Conservation (phyloP, 1,284 basidiomycete species). For the Trichosporon coremiiforme region DNA sequence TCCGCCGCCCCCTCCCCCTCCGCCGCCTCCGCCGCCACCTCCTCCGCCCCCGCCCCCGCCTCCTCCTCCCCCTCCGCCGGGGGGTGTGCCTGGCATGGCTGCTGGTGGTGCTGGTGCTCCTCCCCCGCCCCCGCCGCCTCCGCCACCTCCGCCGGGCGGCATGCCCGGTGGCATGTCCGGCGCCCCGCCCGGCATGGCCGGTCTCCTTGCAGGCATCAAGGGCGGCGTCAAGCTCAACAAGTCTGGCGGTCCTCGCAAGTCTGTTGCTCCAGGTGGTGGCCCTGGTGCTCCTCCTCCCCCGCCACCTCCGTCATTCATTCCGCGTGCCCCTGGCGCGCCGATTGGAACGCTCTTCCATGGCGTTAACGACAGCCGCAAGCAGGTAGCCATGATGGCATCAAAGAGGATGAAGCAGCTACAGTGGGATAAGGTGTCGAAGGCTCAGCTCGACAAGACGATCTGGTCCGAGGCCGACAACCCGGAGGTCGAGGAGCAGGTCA, state of each 20-base stretch:
- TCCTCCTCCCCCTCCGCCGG: too few relatives aligned
- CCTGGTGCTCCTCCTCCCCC: conserved; percentile 24
- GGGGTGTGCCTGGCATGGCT: too few relatives aligned
- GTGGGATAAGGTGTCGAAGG: conserved; percentile 94
- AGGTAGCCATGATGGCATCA: conserved; percentile 78
- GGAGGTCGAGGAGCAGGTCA: conserved; percentile 70
- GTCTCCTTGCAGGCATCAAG: conserved; percentile 51
- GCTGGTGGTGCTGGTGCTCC: too few relatives aligned
- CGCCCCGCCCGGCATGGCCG: too few relatives aligned
- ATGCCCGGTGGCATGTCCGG: too few relatives aligned
- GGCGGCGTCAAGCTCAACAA: conserved; percentile 48
- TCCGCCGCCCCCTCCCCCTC: too few relatives aligned
- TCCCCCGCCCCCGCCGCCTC: too few relatives aligned
- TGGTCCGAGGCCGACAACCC: conserved; percentile 73
- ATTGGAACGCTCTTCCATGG: conserved; percentile 47
- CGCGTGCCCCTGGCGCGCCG: conserved; percentile 46
- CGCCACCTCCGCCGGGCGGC: too few relatives aligned
- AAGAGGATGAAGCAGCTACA: conserved; percentile 97
- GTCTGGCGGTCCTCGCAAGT: conserved; percentile 23
- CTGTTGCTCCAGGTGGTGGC: conserved; percentile 23
- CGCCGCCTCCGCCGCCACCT: too few relatives aligned
- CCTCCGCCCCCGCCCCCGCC: too few relatives aligned
- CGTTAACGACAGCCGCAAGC: conserved; percentile 66
- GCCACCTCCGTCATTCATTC: conserved; percentile 29
- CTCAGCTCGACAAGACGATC: conserved; percentile 75